Conservation (phyloP, 139 green algal species). For the Raphidocelis subcapitata region DNA sequence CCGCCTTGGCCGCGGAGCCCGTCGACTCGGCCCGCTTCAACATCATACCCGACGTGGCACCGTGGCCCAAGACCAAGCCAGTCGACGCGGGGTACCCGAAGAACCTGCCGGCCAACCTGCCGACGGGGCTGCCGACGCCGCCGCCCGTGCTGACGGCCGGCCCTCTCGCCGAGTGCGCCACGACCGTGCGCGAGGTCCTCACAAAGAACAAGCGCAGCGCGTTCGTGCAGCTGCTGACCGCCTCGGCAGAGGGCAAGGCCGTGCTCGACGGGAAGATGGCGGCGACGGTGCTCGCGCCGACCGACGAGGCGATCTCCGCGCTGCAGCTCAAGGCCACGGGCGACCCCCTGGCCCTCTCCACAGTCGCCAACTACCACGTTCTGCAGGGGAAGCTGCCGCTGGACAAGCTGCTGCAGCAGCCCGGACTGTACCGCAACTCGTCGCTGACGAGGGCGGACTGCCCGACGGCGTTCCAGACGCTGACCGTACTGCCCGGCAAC, state of each 20-base stretch:
- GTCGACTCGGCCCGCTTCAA: neutral
- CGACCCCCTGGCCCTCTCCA: neutral
- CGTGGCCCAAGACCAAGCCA: conserved; percentile 5
- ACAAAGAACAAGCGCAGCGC: neutral
- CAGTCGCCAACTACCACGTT: conserved; percentile 18
- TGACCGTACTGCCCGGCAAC: neutral
- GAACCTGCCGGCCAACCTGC: conserved; percentile 12
- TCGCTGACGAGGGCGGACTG: conserved; percentile 1
- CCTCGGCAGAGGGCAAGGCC: neutral
- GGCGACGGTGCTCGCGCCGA: conserved; percentile 18
- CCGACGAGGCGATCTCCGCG: conserved; percentile 3
- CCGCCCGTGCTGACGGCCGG: conserved; percentile 12
- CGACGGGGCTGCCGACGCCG: neutral
- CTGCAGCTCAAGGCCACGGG: neutral
- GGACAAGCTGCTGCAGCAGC: neutral
- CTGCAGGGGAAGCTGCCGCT: conserved; percentile 9
- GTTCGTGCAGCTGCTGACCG: neutral
- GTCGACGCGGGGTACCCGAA: conserved; percentile 6
- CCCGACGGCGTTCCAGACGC: conserved; percentile 14
- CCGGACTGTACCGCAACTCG: conserved; percentile 7
- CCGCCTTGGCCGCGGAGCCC: neutral
- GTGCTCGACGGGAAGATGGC: conserved; percentile 7
- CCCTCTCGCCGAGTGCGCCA: neutral
- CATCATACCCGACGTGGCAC: conserved; percentile 3
- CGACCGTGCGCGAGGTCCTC: conserved; percentile 9